Percentiles rank a stretch among this genome's conserved stretches.
Conservation (phyloP, 257 asterid genomes). For the Lycium barbarum region DNA sequence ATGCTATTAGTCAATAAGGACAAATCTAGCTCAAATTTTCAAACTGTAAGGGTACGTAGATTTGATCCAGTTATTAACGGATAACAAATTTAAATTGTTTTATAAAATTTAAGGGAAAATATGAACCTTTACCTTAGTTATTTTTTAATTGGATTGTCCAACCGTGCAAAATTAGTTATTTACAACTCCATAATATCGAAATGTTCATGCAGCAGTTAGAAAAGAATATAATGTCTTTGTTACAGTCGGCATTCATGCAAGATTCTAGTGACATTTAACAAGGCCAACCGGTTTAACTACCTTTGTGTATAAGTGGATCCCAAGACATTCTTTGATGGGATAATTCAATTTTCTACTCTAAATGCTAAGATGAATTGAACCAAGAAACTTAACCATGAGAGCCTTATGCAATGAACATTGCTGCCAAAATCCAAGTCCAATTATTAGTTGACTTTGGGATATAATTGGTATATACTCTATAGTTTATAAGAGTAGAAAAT, state of each 20-base stretch:
- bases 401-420: slow-evolving; percentile 31
- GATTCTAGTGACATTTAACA: not conserved
- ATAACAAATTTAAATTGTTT: too few relatives aligned
- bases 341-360: not conserved
- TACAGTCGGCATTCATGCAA: not conserved
- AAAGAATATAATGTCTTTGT: not conserved
- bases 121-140: too few relatives aligned
- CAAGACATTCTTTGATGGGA: not conserved
- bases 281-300: not conserved
- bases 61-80: too few relatives aligned
- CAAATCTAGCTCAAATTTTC: too few relatives aligned
- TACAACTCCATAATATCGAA: too few relatives aligned
- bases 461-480: not conserved
- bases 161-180: too few relatives aligned
- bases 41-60: too few relatives aligned
- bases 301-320: slow-evolving; percentile 12
- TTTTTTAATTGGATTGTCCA: too few relatives aligned
- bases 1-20: too few relatives aligned
- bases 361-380: slow-evolving; percentile 27
- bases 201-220: not conserved
- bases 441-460: slow-evolving; percentile 28
- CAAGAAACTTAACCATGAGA: slow-evolving; percentile 21
- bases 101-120: too few relatives aligned
- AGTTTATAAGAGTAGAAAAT: not conserved
- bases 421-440: not conserved